phyloP scores from a whole-genome alignment of 116 monocot genomes.

The Zostera marina region DNA sequence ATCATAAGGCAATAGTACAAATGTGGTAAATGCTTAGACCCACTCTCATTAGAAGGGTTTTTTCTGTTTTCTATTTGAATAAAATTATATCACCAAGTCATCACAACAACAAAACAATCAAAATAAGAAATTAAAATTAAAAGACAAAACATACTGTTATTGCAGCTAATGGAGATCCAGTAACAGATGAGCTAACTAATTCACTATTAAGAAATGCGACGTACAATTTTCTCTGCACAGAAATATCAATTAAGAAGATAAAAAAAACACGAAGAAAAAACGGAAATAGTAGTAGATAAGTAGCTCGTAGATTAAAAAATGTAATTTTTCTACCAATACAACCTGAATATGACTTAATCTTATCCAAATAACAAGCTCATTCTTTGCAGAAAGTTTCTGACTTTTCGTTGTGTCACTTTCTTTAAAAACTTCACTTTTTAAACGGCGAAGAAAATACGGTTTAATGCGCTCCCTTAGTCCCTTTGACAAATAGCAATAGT shows the following conservation, averaged over 20 bases:
- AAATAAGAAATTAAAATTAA: background rate
- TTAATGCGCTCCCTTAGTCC: slow-evolving; percentile 80
- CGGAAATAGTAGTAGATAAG: background rate
- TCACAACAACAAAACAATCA: background rate
- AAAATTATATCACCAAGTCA: too few species aligned
- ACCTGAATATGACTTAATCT: slow-evolving; percentile 73
- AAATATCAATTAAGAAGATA: background rate
- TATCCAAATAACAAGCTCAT: slow-evolving; percentile 88
- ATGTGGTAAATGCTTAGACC: too few species aligned
- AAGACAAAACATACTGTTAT: slow-evolving; percentile 41
- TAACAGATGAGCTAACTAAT: slow-evolving; percentile 37
- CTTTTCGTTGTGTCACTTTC: slow-evolving; percentile 21
- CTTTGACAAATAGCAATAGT: slow-evolving; percentile 18
- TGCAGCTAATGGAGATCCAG: slow-evolving; percentile 82
- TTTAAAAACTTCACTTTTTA: slow-evolving; percentile 84
- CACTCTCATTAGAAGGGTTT: too few species aligned
- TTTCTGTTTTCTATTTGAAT: too few species aligned
- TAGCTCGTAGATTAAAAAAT: background rate
- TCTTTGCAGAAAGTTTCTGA: slow-evolving; percentile 59
- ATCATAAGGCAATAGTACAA: too few species aligned
- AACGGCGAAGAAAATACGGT: slow-evolving; percentile 85
- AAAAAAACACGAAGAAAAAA: background rate
- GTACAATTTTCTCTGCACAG: slow-evolving; percentile 78
- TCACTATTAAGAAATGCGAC: slow-evolving; percentile 96
- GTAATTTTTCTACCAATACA: background rate